Percentiles rank a stretch among this genome's conserved stretches.
These are phyloP conservation scores for Chaetomium tenue DNA, from an alignment of 495 filamentous ascomycete genomes.

Conservation along the genomic window DNA sequence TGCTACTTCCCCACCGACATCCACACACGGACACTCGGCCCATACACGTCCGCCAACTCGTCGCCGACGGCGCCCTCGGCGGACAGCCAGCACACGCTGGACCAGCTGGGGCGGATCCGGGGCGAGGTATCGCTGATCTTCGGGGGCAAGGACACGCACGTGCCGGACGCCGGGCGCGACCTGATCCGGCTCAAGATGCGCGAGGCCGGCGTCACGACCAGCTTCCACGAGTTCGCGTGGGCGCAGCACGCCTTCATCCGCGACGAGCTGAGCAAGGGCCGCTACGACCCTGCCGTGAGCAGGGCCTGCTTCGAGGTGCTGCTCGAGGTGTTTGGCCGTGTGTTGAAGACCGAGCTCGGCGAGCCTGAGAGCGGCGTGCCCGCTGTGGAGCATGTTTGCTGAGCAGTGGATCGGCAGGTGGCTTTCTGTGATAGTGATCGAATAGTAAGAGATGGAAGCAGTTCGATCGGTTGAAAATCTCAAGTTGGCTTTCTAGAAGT, in stretches of 20 bases:
- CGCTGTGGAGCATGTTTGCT: conserved; percentile 35
- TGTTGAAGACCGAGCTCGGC: conserved; percentile 75
- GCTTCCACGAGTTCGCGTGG: conserved; percentile 86
- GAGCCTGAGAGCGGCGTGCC: conserved; percentile 37
- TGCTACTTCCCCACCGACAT: conserved; percentile 95
- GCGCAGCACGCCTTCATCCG: conserved; percentile 95
- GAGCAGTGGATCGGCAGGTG: neutral
- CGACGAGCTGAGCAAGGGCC: conserved; percentile 90
- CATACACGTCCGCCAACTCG: conserved; percentile 36
- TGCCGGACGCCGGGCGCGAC: conserved; percentile 81
- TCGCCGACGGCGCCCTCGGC: conserved; percentile 33
- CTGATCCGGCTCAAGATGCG: conserved; percentile 80
- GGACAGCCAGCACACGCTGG: conserved; percentile 45
- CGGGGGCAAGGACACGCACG: conserved; percentile 86
- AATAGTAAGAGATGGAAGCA: neutral
- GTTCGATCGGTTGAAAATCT: neutral
- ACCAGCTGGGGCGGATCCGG: conserved; percentile 59
- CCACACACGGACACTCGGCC: conserved; percentile 71
- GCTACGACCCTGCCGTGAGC: conserved; percentile 84
- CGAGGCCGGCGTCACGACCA: conserved; percentile 69
- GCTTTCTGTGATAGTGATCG: too few species aligned
- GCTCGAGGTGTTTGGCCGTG: conserved; percentile 78
- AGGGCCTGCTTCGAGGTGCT: conserved; percentile 93
- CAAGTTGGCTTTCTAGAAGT: neutral
- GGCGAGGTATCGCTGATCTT: conserved; percentile 88